phyloP scores from a whole-genome alignment of 2,329 filamentous ascomycete genomes.

The Curvularia verruculosa region DNA sequence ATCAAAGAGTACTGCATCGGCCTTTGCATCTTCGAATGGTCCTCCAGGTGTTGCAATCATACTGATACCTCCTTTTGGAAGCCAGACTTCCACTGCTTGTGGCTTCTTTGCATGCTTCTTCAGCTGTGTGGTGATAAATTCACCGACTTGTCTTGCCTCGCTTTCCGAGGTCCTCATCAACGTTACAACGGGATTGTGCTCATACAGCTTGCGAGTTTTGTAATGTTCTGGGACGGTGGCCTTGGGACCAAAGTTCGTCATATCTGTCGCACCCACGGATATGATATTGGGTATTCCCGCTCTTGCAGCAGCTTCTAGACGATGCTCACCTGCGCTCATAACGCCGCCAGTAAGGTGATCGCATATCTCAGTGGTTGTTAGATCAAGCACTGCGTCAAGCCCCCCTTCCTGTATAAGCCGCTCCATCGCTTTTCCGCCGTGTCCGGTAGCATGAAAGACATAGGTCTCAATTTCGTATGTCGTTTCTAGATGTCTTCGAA shows the following conservation, averaged over 20 bases:
- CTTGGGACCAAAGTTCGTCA: conserved; percentile 66
- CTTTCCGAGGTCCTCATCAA: conserved; percentile 67
- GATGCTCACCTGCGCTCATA: conserved; percentile 63
- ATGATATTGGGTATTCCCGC: conserved; percentile 65
- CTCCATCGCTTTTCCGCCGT: conserved; percentile 73
- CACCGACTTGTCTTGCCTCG: conserved; percentile 63
- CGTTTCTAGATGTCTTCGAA: conserved; percentile 56
- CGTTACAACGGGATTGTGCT: conserved; percentile 71
- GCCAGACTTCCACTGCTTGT: conserved; percentile 59
- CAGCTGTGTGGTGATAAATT: conserved; percentile 63
- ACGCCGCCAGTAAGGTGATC: conserved; percentile 68
- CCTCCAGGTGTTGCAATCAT: conserved; percentile 61
- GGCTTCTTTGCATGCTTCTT: conserved; percentile 48
- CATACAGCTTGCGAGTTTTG: conserved; percentile 58
- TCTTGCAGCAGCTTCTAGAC: conserved; percentile 64
- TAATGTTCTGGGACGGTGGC: conserved; percentile 63
- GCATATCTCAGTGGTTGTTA: conserved; percentile 72
- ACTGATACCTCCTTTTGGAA: conserved; percentile 67
- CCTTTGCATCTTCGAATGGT: conserved; percentile 60
- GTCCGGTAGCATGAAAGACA: conserved; percentile 73
- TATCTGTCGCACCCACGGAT: conserved; percentile 55
- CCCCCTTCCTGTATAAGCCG: conserved; percentile 61
- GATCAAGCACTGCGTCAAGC: conserved; percentile 70
- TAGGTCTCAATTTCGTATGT: conserved; percentile 60
- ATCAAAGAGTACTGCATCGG: conserved; percentile 56